Conservation (phyloP, 371 early-diverging fungal species). For the Mucor saturninus region DNA sequence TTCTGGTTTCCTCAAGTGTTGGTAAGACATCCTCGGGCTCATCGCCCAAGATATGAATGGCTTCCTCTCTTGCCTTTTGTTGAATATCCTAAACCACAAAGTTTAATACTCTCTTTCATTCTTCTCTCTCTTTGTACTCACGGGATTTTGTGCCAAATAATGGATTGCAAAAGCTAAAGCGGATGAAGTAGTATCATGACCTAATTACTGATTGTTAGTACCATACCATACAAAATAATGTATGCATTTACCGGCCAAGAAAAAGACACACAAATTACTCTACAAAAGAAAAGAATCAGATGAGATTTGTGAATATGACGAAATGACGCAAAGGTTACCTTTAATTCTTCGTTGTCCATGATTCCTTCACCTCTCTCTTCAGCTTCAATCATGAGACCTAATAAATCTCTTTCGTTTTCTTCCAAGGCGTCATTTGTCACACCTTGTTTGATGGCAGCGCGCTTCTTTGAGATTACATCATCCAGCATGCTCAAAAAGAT, state of each 20-base stretch:
- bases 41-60: conserved; percentile 53
- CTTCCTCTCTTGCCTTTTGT: conserved; percentile 54
- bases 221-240: too few species aligned
- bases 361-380: conserved; percentile 15
- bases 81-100: conserved; percentile 43
- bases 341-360: conserved; percentile 15
- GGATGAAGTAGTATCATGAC: conserved; percentile 35
- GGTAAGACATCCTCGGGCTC: conserved; percentile 42
- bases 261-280: conserved; percentile 16
- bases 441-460: conserved; percentile 4
- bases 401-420: conserved; percentile 15
- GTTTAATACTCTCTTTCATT: conserved; percentile 1
- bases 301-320: background rate
- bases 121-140: conserved; percentile 24
- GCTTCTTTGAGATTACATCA: conserved; percentile 7
- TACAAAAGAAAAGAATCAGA: background rate
- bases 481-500: background rate
- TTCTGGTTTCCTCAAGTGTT: conserved; percentile 44
- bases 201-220: too few species aligned
- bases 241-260: background rate
- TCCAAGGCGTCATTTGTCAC: conserved; percentile 4
- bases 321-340: background rate
- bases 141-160: conserved; percentile 32
- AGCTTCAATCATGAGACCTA: conserved; percentile 10
- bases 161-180: conserved; percentile 29